Percentiles rank a stretch among this genome's conserved stretches.
Evolutionary conservation across 495 filamentous ascomycete species (phyloP).

Genomic region (Parathielavia hyrcaniae): DNA sequence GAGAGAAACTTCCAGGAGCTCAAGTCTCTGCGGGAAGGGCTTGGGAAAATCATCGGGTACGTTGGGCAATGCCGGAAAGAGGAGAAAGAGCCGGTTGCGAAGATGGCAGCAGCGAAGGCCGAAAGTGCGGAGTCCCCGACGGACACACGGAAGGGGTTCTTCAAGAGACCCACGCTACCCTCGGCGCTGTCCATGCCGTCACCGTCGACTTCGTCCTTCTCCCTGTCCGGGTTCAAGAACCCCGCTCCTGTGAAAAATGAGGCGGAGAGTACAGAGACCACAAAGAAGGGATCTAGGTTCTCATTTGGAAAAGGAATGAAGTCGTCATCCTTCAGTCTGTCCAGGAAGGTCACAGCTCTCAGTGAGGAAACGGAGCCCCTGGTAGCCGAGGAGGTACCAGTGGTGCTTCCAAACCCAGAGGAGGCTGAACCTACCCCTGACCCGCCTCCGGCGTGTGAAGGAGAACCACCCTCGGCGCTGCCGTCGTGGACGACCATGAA

Average conservation of each 20-base stretch:
- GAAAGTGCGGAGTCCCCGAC: background rate
- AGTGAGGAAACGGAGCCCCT: background rate
- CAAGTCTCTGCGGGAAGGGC: constrained; percentile 24
- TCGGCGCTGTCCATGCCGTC: constrained; percentile 7
- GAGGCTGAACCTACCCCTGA: background rate
- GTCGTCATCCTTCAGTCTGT: constrained; percentile 15
- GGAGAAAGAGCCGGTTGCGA: constrained; percentile 1
- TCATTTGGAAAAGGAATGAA: constrained; percentile 9
- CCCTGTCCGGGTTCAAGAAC: constrained; percentile 8
- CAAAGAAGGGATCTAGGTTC: constrained; percentile 12
- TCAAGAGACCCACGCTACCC: constrained; percentile 8
- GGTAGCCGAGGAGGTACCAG: background rate
- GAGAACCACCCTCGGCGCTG: background rate
- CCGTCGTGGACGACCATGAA: constrained; percentile 11
- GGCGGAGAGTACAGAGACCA: background rate
- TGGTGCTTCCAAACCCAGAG: background rate
- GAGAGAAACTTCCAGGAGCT: constrained; percentile 23
- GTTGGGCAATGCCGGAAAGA: constrained; percentile 22
- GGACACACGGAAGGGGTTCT: background rate
- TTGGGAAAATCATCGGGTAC: constrained; percentile 34
- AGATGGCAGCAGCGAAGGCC: constrained; percentile 1
- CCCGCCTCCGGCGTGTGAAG: background rate
- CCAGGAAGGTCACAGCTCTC: background rate
- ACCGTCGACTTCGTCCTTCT: constrained; percentile 1
- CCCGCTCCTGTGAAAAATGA: background rate